Percentiles rank a stretch among this genome's conserved stretches.
These are phyloP conservation scores for Dillenia turbinata DNA, from an alignment of 164 flowering plant genomes.

Conservation along the genomic window DNA sequence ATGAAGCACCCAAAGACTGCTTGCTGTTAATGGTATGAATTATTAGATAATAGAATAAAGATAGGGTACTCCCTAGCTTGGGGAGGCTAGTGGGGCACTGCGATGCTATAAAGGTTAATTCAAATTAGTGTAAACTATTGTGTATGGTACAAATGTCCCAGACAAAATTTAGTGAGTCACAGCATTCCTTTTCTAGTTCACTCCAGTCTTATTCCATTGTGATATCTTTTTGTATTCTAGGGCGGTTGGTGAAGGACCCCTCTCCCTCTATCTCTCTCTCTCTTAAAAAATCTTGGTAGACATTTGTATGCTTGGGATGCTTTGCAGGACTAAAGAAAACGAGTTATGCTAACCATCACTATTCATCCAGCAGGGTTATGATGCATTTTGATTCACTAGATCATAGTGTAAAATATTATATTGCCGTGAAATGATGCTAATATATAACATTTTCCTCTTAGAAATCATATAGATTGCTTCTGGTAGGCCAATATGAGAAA, in stretches of 20 bases:
- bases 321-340: not conserved
- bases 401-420: too few species aligned
- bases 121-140: not conserved
- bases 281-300: not conserved
- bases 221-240: not conserved
- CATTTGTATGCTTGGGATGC: not conserved
- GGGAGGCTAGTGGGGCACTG: not conserved
- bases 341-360: not conserved
- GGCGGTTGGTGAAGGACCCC: not conserved
- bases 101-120: too few species aligned
- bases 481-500: too few species aligned
- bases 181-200: not conserved
- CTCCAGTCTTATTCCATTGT: not conserved
- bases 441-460: too few species aligned
- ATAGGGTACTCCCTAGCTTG: not conserved
- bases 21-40: slow-evolving; percentile 8
- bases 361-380: not conserved
- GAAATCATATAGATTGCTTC: too few species aligned
- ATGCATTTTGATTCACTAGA: not conserved
- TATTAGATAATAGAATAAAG: not conserved
- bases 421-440: too few species aligned
- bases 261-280: not conserved
- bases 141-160: not conserved
- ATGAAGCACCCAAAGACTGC: slow-evolving; percentile 3
- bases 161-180: not conserved